phyloP scores from a whole-genome alignment of 2,329 filamentous ascomycete genomes.

The Trichoderma afroharzianum region DNA sequence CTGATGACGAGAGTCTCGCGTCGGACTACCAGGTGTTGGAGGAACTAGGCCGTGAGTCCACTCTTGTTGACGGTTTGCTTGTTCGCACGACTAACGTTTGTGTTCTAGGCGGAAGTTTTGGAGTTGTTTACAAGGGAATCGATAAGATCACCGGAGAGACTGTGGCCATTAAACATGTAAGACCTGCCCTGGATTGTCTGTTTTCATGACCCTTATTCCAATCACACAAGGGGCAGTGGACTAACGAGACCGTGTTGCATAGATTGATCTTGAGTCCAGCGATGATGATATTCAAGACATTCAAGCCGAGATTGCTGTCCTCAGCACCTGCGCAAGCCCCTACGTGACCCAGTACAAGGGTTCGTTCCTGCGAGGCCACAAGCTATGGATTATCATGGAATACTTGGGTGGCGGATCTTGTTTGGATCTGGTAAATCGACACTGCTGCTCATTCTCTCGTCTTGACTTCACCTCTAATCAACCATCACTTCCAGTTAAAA shows the following conservation, averaged over 20 bases:
- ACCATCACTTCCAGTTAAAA: slow-evolving; percentile 63
- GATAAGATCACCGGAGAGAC: slow-evolving; percentile 86
- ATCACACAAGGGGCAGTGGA: neutral
- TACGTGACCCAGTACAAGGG: slow-evolving; percentile 96
- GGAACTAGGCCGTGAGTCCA: slow-evolving; percentile 82
- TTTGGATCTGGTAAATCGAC: slow-evolving; percentile 70
- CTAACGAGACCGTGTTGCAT: neutral
- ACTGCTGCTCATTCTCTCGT: neutral
- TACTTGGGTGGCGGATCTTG: slow-evolving; percentile 94
- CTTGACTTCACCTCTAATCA: slow-evolving; percentile 10
- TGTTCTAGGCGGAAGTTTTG: slow-evolving; percentile 80
- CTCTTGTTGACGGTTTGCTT: neutral
- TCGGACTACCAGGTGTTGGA: slow-evolving; percentile 91
- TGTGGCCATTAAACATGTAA: slow-evolving; percentile 93
- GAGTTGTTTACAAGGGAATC: slow-evolving; percentile 94
- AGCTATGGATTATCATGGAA: slow-evolving; percentile 99
- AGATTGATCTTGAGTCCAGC: slow-evolving; percentile 99
- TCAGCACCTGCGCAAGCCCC: slow-evolving; percentile 90
- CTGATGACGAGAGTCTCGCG: slow-evolving; percentile 62
- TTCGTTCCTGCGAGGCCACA: slow-evolving; percentile 92
- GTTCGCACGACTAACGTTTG: slow-evolving; percentile 12
- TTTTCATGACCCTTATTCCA: neutral
- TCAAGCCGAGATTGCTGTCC: slow-evolving; percentile 90
- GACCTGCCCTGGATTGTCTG: slow-evolving; percentile 30
- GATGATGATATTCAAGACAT: slow-evolving; percentile 98